A percentile compares a stretch with the other conserved stretches of the same genome.
Evolutionary conservation across 495 filamentous ascomycete species (phyloP).

Genomic region (Aspergillus biplanus): DNA sequence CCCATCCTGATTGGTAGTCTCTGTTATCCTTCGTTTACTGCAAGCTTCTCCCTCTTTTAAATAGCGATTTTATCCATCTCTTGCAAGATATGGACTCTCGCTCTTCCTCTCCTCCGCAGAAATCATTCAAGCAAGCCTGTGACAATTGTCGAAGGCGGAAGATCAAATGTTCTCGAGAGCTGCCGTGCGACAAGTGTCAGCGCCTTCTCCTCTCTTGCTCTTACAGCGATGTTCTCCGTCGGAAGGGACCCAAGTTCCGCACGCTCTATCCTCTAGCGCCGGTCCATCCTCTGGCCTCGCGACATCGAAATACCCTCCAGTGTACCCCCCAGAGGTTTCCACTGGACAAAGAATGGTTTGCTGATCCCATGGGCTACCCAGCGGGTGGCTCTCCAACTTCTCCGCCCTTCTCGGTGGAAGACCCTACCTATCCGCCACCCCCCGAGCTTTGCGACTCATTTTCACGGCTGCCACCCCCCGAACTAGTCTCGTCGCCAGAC

Average conservation of each 20-base stretch:
- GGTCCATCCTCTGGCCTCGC: slow-evolving; percentile 40
- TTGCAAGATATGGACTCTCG: slow-evolving; percentile 28
- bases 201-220: slow-evolving; percentile 50
- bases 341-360: slow-evolving; percentile 26
- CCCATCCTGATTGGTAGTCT: not conserved
- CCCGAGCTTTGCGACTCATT: slow-evolving; percentile 34
- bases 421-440: slow-evolving; percentile 27
- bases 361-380: slow-evolving; percentile 24
- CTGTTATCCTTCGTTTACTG: too few relatives aligned
- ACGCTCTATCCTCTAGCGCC: slow-evolving; percentile 50
- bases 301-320: slow-evolving; percentile 18
- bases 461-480: slow-evolving; percentile 34
- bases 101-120: slow-evolving; percentile 25
- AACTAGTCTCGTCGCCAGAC: slow-evolving; percentile 48
- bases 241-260: slow-evolving; percentile 51
- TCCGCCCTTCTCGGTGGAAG: slow-evolving; percentile 31
- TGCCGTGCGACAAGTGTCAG: slow-evolving; percentile 51
- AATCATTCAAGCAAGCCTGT: slow-evolving; percentile 45
- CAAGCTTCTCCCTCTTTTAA: too few relatives aligned
- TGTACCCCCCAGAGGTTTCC: slow-evolving; percentile 21
- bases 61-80: not conserved
- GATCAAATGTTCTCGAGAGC: slow-evolving; percentile 49
- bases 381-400: slow-evolving; percentile 36
- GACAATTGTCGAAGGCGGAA: slow-evolving; percentile 52
- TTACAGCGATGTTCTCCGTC: slow-evolving; percentile 48